Percentiles rank a stretch among this genome's conserved stretches.
phyloP scores from a whole-genome alignment of 139 green algal genomes.

The Haematococcus sp. region DNA sequence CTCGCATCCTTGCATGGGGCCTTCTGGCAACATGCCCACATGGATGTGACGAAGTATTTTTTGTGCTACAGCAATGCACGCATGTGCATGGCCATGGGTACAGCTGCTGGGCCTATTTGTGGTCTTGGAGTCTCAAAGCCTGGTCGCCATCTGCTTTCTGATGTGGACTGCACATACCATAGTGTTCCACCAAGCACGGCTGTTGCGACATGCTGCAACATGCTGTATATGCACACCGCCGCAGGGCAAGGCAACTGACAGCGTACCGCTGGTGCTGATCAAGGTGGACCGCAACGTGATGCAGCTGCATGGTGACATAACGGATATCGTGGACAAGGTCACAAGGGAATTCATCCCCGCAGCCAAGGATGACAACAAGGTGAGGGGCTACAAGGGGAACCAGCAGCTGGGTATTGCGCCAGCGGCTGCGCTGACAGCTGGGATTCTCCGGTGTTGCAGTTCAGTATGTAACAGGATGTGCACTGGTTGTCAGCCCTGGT shows the following conservation, averaged over 20 bases:
- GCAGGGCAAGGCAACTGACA: slow-evolving; percentile 42
- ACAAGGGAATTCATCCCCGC: slow-evolving; percentile 55
- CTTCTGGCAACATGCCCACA: no score
- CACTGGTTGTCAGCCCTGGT: not conserved
- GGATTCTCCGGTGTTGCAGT: slow-evolving; percentile 17
- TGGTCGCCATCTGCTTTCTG: no score
- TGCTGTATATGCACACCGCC: no score
- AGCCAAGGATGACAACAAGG: slow-evolving; percentile 64
- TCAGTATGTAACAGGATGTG: not conserved
- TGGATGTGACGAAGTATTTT: no score
- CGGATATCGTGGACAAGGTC: slow-evolving; percentile 51
- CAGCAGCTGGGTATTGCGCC: not conserved
- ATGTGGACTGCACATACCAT: no score
- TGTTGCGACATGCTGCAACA: no score
- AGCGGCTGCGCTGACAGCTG: no score
- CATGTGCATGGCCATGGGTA: no score
- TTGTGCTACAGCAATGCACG: no score
- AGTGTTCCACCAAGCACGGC: no score
- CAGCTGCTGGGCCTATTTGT: no score
- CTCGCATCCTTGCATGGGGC: not conserved
- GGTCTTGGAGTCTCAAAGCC: no score
- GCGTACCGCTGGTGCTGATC: slow-evolving; percentile 38
- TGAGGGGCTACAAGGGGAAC: not conserved
- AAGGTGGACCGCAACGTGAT: slow-evolving; percentile 55
- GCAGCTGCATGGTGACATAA: slow-evolving; percentile 55